Evolutionary conservation across 345 rosid genomes (phyloP).

Genomic region (Reutealis trisperma): DNA sequence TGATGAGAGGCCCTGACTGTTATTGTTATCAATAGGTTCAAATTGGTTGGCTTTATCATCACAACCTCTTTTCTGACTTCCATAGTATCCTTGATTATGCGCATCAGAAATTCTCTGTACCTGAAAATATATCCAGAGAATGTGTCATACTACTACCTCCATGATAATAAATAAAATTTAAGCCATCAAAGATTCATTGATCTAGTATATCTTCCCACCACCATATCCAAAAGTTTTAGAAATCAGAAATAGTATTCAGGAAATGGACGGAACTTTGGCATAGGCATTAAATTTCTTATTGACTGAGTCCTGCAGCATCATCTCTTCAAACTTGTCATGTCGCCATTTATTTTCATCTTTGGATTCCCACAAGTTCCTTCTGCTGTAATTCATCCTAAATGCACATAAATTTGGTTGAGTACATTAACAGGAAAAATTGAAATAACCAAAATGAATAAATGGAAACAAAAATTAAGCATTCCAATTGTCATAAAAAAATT

Average conservation of each 20-base stretch:
- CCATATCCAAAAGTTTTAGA: not conserved
- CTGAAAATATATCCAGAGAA: constrained; percentile 10
- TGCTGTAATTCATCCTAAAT: constrained; percentile 8
- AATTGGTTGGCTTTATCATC: constrained; percentile 10
- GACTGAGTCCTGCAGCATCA: constrained; percentile 7
- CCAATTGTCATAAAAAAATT: not conserved
- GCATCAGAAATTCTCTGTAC: constrained; percentile 12
- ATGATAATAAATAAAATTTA: not conserved
- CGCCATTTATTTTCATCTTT: constrained; percentile 24
- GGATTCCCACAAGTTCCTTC: constrained; percentile 17
- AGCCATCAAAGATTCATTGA: not conserved
- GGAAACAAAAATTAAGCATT: not conserved
- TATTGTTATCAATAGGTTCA: not conserved
- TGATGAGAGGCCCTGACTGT: not conserved
- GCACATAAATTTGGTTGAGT: not conserved
- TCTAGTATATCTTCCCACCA: constrained; percentile 5
- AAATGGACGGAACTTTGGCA: constrained; percentile 18
- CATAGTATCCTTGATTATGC: not conserved
- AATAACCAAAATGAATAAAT: not conserved
- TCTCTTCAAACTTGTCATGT: constrained; percentile 34
- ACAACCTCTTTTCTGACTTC: not conserved
- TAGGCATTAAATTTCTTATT: constrained; percentile 9
- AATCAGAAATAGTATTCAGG: constrained; percentile 13
- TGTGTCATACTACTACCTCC: not conserved
- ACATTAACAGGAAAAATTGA: not conserved